Conservation (phyloP, 2,329 filamentous ascomycete species). For the Chalaropsis ovoidea region DNA sequence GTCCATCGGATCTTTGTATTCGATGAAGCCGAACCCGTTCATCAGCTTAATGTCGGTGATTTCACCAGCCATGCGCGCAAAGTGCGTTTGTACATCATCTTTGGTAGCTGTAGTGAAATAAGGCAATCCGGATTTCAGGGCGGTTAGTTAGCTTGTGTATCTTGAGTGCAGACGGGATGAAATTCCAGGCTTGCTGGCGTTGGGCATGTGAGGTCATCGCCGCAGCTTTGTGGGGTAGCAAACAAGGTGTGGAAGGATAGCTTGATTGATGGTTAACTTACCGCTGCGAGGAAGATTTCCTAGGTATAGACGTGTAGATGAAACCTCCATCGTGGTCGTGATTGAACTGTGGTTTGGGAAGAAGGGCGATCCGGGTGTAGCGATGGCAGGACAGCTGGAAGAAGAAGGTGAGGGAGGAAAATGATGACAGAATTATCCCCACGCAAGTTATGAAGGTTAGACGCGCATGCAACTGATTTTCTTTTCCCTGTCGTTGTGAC, state of each 20-base stretch:
- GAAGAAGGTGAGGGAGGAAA: slow-evolving; percentile 24
- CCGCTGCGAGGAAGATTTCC: slow-evolving; percentile 95
- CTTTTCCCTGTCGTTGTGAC: slow-evolving; percentile 9
- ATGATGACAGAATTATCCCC: slow-evolving; percentile 21
- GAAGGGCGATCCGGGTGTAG: not conserved
- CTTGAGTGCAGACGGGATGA: not conserved
- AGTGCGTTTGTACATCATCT: slow-evolving; percentile 90
- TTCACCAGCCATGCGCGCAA: slow-evolving; percentile 91
- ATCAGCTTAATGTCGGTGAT: slow-evolving; percentile 99
- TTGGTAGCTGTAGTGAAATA: slow-evolving; percentile 64
- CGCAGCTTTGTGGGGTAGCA: slow-evolving; percentile 17
- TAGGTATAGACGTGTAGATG: slow-evolving; percentile 88
- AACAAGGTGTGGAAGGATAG: not conserved
- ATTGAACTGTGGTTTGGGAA: not conserved
- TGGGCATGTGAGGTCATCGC: slow-evolving; percentile 22
- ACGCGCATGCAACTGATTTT: not conserved
- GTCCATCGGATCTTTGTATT: slow-evolving; percentile 98
- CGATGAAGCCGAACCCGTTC: slow-evolving; percentile 99
- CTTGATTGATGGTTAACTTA: slow-evolving; percentile 42
- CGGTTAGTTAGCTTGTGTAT: not conserved
- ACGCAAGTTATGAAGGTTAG: not conserved
- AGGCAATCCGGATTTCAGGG: not conserved
- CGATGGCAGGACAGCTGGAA: slow-evolving; percentile 30
- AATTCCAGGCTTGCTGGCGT: not conserved
- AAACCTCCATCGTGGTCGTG: slow-evolving; percentile 64